Evolutionary conservation across 2,329 filamentous ascomycete genomes (phyloP), one percentile per base, ranked within the genome.

Genomic region (Aureobasidium uvarum): DNA sequence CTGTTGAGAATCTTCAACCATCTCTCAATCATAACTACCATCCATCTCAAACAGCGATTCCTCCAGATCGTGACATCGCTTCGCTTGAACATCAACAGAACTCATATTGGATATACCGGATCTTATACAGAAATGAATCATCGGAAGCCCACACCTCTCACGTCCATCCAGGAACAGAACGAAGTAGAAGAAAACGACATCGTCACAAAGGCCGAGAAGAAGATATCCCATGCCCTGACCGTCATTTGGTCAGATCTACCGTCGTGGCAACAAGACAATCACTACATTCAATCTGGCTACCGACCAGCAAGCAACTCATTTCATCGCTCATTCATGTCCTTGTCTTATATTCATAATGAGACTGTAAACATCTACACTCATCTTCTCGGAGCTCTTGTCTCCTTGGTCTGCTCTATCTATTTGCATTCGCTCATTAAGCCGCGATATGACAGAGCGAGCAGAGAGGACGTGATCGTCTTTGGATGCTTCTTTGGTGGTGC

Each of bases 401-500:
- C 89, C 65, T 73, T 85, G 3, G 72, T 80, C 7, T 77, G 80
- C 1, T 84, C 81, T 1, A 68, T 79, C 14, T 79, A 83, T 58
- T 77, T 92, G 14, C 85, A 88, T 75, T 73, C 75, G 28, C 77
- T 82, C 56, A 77, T 93, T 43, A 80, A 81, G 14, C 85, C 89
- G 43, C 85, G 90, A 10, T 94, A 93, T 72, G 81, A 81, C 10
- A 80, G 82, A 2, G 89, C 90, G 7, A 81, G 81, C 10, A 67
- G 73, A 10, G 78, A 83, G 3, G 92, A 96, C 74, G 80, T 91
- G n/a, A 68, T 86, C 41, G 90, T 86, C 36, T 92, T 96, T 74
- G 79, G 81, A 0, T 92, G 88, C 77, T 96, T 95, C 81, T 92
- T 96, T 72, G 80, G 80, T 28, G 91, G 92, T 13, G 80, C 80